These are phyloP conservation scores for Somion occarium DNA, from an alignment of 1,284 basidiomycete species.

Conservation along the genomic window DNA sequence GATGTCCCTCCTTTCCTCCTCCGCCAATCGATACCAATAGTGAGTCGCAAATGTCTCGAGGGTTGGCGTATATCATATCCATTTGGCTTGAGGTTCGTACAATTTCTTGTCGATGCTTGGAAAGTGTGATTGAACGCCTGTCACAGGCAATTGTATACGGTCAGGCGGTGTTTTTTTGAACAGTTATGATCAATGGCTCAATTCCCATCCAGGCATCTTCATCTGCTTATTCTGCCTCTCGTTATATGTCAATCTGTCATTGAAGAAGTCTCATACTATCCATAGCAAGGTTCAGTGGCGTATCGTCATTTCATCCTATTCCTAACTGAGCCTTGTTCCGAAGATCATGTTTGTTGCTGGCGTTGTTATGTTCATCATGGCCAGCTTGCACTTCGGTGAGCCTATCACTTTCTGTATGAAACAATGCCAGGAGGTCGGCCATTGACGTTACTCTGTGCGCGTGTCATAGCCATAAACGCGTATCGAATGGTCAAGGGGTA, in stretches of 20 bases:
- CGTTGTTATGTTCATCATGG: slow-evolving; percentile 1
- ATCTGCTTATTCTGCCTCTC: slow-evolving; percentile 2
- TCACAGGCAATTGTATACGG: neutral
- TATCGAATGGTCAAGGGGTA: slow-evolving; percentile 3
- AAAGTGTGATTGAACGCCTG: no score
- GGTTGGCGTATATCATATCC: no score
- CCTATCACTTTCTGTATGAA: no score
- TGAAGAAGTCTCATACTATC: neutral
- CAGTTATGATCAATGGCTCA: neutral
- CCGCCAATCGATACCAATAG: no score
- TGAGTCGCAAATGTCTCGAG: no score
- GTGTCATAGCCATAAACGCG: neutral
- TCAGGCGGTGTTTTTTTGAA: neutral
- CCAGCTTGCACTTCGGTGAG: slow-evolving; percentile 2
- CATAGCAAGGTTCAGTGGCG: slow-evolving; percentile 1
- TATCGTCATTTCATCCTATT: no score
- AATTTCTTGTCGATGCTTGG: neutral
- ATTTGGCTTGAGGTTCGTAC: slow-evolving; percentile 4
- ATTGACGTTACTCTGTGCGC: neutral
- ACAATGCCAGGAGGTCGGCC: no score
- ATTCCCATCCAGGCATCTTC: neutral
- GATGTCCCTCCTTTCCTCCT: no score
- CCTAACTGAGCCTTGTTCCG: no score
- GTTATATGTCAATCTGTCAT: neutral
- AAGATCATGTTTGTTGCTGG: slow-evolving; percentile 3